phyloP scores from a whole-genome alignment of 495 filamentous ascomycete species.

The Evernia prunastri region DNA sequence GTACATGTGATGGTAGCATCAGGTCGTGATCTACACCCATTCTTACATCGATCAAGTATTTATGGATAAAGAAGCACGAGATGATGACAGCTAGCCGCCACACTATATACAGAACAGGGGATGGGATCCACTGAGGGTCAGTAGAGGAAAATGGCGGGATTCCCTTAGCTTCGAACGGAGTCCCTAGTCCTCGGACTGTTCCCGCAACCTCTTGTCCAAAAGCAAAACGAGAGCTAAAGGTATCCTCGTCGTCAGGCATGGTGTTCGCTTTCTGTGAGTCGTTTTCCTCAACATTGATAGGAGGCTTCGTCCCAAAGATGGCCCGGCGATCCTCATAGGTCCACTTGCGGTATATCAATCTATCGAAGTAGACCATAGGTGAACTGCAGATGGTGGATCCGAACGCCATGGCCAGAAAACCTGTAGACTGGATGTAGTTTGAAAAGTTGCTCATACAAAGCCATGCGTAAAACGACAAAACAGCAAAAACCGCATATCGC shows the following conservation, averaged over 20 bases:
- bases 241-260: neutral
- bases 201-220: neutral
- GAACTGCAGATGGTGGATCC: neutral
- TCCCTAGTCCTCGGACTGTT: neutral
- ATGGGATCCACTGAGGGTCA: neutral
- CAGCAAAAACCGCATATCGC: neutral
- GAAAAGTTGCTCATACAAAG: neutral
- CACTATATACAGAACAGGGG: neutral
- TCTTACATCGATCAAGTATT: neutral
- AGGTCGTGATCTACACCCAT: neutral
- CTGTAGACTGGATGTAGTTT: neutral
- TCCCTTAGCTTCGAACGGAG: neutral
- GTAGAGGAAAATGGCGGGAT: neutral
- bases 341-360: neutral
- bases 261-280: neutral
- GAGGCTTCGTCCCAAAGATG: neutral
- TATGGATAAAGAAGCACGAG: neutral
- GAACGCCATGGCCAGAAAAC: neutral
- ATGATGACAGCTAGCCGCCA: neutral
- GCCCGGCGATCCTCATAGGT: constrained; percentile 1
- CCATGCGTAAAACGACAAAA: neutral
- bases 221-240: neutral
- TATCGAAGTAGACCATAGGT: neutral
- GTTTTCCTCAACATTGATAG: neutral
- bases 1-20: neutral